Evolutionary conservation across 768 basidiomycete species (phyloP).

Genomic region (Tulasnella sp.): DNA sequence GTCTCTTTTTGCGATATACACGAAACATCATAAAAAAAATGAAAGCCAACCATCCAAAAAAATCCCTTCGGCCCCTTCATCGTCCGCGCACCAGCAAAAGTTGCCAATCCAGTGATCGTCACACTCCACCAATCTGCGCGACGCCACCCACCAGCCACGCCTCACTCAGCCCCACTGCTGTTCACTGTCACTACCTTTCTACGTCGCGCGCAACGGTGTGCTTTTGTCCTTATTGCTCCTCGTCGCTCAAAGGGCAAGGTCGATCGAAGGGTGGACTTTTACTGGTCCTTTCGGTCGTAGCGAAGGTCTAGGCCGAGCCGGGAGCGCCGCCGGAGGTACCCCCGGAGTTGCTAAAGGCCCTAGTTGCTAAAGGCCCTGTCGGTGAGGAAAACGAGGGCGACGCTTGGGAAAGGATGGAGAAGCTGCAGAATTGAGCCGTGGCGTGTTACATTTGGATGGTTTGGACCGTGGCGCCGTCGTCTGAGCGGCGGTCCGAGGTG

Average conservation of each 20-base stretch:
- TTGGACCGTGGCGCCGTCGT: neutral
- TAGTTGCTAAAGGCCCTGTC: conserved; percentile 14
- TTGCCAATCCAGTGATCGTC: neutral
- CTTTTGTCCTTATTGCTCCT: neutral
- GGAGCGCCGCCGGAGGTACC: neutral
- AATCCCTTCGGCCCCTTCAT: neutral
- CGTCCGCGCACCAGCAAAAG: neutral
- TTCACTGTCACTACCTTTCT: neutral
- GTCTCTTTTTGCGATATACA: neutral
- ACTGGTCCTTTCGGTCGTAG: neutral
- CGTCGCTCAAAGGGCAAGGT: neutral
- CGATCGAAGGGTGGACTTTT: conserved; percentile 12
- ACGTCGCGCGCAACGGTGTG: neutral
- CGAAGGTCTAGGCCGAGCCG: conserved; percentile 23
- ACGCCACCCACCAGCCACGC: neutral
- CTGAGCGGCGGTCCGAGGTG: conserved; percentile 24
- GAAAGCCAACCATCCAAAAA: neutral
- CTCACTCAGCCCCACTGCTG: neutral
- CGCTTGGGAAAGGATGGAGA: conserved; percentile 16
- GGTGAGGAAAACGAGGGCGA: conserved; percentile 28
- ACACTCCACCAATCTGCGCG: neutral
- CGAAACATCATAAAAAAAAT: neutral
- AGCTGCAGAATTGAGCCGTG: neutral
- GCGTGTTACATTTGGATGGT: conserved; percentile 25
- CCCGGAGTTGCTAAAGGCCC: neutral